Conservation (phyloP, 129 eudicot species). For the Ambrosia trifida region DNA sequence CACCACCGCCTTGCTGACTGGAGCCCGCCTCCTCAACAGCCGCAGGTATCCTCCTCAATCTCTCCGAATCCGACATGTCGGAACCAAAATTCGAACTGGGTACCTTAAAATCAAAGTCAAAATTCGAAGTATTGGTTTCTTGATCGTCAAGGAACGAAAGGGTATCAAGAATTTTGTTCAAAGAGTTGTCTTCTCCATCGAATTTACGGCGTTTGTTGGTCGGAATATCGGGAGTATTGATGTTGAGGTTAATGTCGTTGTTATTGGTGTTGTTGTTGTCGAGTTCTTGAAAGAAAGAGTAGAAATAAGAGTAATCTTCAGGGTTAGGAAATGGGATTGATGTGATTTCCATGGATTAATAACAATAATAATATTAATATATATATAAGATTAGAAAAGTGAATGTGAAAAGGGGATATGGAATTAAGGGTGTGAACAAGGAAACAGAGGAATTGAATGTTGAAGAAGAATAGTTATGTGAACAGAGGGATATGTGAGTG, state of each 20-base stretch:
- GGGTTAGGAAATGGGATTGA: slow-evolving; percentile 43
- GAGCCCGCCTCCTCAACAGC: slow-evolving; percentile 22
- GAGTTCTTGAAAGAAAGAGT: slow-evolving; percentile 51
- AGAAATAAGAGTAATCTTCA: slow-evolving; percentile 54
- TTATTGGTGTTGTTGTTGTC: slow-evolving; percentile 17
- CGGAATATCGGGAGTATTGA: not conserved
- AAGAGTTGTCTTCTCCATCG: slow-evolving; percentile 18
- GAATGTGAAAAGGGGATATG: slow-evolving; percentile 22
- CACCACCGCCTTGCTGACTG: slow-evolving; percentile 1
- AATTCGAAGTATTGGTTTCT: not conserved
- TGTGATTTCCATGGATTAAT: slow-evolving; percentile 50
- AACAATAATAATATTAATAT: too few species aligned
- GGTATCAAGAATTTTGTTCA: slow-evolving; percentile 32
- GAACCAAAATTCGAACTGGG: slow-evolving; percentile 23
- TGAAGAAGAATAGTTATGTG: slow-evolving; percentile 9
- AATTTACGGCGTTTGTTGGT: slow-evolving; percentile 31
- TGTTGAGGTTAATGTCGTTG: not conserved
- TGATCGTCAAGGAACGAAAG: slow-evolving; percentile 21
- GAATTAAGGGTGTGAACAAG: slow-evolving; percentile 29
- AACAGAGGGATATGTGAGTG: slow-evolving; percentile 1
- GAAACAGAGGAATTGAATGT: not conserved
- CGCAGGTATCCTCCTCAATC: slow-evolving; percentile 27
- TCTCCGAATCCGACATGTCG: slow-evolving; percentile 16
- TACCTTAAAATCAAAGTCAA: slow-evolving; percentile 24
- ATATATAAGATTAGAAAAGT: slow-evolving; percentile 10